These are phyloP conservation scores for Mitragyna speciosa DNA, from an alignment of 257 asterid genomes.

Conservation along the genomic window DNA sequence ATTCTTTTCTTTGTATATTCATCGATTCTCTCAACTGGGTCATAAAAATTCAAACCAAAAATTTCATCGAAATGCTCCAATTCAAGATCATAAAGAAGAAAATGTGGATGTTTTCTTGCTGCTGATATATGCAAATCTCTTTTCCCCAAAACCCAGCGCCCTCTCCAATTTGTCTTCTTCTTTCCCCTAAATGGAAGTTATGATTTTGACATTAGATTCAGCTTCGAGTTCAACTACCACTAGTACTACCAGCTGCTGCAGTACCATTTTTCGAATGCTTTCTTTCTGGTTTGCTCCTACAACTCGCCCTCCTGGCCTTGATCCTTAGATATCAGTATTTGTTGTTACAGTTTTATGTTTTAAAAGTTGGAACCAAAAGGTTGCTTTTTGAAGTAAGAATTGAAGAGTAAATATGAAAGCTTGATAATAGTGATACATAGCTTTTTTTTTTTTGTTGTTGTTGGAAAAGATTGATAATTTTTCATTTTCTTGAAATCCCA, in stretches of 20 bases:
- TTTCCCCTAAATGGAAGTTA: slow-evolving; percentile 33
- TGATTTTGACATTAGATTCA: slow-evolving; percentile 37
- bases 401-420: not conserved
- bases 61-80: slow-evolving; percentile 52
- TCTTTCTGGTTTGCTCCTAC: slow-evolving; percentile 86
- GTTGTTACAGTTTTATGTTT: not conserved
- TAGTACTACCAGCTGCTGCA: slow-evolving; percentile 20
- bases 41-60: slow-evolving; percentile 27
- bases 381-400: not conserved
- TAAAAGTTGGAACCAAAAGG: not conserved
- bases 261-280: slow-evolving; percentile 49
- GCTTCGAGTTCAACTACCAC: slow-evolving; percentile 25
- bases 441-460: not conserved
- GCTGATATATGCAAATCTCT: slow-evolving; percentile 9
- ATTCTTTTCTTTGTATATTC: slow-evolving; percentile 23
- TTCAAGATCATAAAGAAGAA: slow-evolving; percentile 49
- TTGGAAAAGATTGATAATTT: not conserved
- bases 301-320: slow-evolving; percentile 90
- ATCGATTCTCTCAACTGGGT: slow-evolving; percentile 32
- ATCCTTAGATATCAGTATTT: slow-evolving; percentile 42
- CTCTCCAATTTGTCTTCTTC: slow-evolving; percentile 23
- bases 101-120: slow-evolving; percentile 46
- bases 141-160: slow-evolving; percentile 20
- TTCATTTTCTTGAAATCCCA: slow-evolving; percentile 7
- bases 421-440: not conserved